phyloP scores from a whole-genome alignment of 768 basidiomycete genomes.

The Podaxis sp. region DNA sequence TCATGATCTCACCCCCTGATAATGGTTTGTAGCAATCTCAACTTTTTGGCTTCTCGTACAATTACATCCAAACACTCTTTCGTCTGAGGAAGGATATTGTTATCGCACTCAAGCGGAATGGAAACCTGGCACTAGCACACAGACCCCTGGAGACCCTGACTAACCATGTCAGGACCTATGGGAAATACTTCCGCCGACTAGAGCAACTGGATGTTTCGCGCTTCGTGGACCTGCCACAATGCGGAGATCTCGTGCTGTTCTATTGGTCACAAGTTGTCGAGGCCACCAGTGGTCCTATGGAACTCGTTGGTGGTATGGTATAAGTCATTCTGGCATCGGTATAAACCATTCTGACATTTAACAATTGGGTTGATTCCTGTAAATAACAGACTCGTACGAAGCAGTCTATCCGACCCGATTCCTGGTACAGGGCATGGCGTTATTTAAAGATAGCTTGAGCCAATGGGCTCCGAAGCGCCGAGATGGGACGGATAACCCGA shows the following conservation, averaged over 20 bases:
- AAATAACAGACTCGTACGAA: slow-evolving; percentile 51
- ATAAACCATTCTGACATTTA: neutral
- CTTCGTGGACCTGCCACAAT: slow-evolving; percentile 63
- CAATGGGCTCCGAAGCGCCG: slow-evolving; percentile 72
- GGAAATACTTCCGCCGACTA: slow-evolving; percentile 77
- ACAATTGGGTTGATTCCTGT: neutral
- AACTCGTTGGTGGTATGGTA: slow-evolving; percentile 52
- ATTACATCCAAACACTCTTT: slow-evolving; percentile 54
- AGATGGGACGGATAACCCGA: slow-evolving; percentile 57
- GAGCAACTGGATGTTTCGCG: slow-evolving; percentile 58
- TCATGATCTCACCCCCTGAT: slow-evolving; percentile 6
- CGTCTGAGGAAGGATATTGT: slow-evolving; percentile 57
- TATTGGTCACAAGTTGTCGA: slow-evolving; percentile 81
- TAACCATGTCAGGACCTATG: slow-evolving; percentile 67
- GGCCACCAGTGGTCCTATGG: slow-evolving; percentile 55
- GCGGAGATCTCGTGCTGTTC: slow-evolving; percentile 67
- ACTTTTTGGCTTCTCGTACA: slow-evolving; percentile 58
- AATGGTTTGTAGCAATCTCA: slow-evolving; percentile 46
- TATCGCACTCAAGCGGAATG: slow-evolving; percentile 36
- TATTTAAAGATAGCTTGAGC: slow-evolving; percentile 80
- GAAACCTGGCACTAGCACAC: slow-evolving; percentile 33
- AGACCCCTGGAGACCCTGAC: slow-evolving; percentile 58
- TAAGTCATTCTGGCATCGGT: too few relatives aligned
- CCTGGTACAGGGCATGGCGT: slow-evolving; percentile 80
- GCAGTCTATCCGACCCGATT: slow-evolving; percentile 77